phyloP scores from a whole-genome alignment of 495 filamentous ascomycete genomes.

The Oidiodendron maius region DNA sequence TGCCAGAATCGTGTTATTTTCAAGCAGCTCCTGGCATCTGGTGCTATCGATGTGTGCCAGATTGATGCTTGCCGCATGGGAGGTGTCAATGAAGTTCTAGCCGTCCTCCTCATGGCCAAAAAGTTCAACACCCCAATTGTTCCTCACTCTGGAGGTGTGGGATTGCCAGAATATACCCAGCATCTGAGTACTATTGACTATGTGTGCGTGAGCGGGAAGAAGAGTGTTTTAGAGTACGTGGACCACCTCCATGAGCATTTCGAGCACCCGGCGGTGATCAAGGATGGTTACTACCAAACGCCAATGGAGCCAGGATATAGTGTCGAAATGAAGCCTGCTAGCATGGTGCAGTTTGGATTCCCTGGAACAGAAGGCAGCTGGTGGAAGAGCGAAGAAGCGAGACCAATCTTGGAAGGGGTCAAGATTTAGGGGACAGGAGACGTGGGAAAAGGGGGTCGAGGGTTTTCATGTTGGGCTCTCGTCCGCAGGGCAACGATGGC shows the following conservation, averaged over 20 bases:
- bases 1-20: constrained; percentile 93
- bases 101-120: constrained; percentile 83
- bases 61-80: constrained; percentile 89
- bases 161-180: constrained; percentile 90
- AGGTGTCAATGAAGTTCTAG: constrained; percentile 87
- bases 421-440: constrained; percentile 31
- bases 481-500: constrained; percentile 64
- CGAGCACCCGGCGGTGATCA: constrained; percentile 69
- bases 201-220: constrained; percentile 76
- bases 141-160: constrained; percentile 85
- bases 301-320: constrained; percentile 79
- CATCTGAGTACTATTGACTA: constrained; percentile 94
- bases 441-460: constrained; percentile 6
- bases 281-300: constrained; percentile 83
- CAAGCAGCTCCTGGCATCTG: constrained; percentile 78
- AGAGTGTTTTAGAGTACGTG: constrained; percentile 82
- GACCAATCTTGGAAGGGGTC: constrained; percentile 54
- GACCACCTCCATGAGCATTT: constrained; percentile 95
- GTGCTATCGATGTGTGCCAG: constrained; percentile 83
- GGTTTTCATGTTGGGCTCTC: constrained; percentile 30
- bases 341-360: constrained; percentile 73
- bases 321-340: constrained; percentile 87
- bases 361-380: constrained; percentile 72
- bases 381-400: constrained; percentile 72
- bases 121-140: constrained; percentile 83